Conservation (phyloP, 768 basidiomycete genomes). For the Lactarius vividus region DNA sequence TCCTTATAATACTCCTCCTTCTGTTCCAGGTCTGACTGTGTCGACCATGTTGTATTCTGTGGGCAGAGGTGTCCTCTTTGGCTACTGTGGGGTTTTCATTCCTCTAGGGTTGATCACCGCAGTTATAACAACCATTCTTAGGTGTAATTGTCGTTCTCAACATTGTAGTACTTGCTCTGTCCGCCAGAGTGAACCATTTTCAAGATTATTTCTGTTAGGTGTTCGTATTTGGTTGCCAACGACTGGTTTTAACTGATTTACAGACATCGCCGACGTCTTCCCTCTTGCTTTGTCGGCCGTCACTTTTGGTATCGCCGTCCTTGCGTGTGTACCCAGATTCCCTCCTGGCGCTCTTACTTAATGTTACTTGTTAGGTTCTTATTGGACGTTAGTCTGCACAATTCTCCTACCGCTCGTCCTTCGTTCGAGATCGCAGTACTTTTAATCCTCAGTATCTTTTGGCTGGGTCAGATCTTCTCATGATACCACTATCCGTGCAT, state of each 20-base stretch:
- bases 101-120: neutral
- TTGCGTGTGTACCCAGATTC: conserved; percentile 38
- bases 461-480: conserved; percentile 45
- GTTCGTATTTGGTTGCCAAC: neutral
- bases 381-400: conserved; percentile 42
- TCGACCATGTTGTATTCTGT: conserved; percentile 2
- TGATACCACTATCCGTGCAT: neutral
- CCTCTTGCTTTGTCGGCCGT: conserved; percentile 58
- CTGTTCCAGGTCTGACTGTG: neutral
- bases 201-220: conserved; percentile 60
- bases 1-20: too few species aligned
- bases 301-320: conserved; percentile 44
- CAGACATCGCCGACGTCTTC: conserved; percentile 58
- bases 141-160: conserved; percentile 43
- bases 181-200: conserved; percentile 53
- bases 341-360: neutral
- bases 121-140: neutral
- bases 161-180: conserved; percentile 50
- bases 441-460: conserved; percentile 47
- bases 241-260: conserved; percentile 3
- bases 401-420: conserved; percentile 46
- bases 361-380: conserved; percentile 37
- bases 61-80: conserved; percentile 9
- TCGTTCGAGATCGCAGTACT: conserved; percentile 49
- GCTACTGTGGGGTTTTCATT: conserved; percentile 3